Evolutionary conservation across 2,329 filamentous ascomycete species (phyloP).

Genomic region (Ophiostoma himal-ulmi): DNA sequence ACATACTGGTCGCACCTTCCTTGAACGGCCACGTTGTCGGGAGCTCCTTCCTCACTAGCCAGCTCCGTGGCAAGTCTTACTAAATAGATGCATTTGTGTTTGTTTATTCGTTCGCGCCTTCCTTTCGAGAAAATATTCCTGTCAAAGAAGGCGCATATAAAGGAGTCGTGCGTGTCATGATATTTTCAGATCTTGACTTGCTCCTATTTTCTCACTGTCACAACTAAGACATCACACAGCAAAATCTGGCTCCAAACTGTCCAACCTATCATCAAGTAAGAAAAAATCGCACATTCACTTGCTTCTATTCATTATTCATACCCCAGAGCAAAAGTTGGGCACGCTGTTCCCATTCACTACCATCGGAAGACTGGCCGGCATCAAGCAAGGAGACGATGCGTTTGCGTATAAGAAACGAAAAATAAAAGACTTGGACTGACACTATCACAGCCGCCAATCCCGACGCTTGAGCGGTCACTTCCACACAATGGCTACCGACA

Average conservation of each 20-base stretch:
- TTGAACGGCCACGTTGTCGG: background rate
- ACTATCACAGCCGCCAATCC: background rate
- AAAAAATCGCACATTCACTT: background rate
- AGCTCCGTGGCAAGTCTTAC: background rate
- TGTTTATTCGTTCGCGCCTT: background rate
- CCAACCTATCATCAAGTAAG: conserved; percentile 5
- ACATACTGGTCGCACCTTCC: background rate
- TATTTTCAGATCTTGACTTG: background rate
- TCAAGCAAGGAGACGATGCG: background rate
- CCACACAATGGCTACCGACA: conserved; percentile 3
- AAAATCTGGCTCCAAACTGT: background rate
- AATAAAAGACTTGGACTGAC: background rate
- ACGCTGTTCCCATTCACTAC: background rate
- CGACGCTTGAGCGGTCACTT: background rate
- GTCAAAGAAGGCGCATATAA: background rate
- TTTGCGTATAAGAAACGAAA: background rate
- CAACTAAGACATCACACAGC: background rate
- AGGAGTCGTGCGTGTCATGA: background rate
- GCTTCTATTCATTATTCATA: background rate
- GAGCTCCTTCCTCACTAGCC: background rate
- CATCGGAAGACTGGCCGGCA: background rate
- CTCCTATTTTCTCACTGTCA: background rate
- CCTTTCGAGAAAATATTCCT: background rate
- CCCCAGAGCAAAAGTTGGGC: background rate
- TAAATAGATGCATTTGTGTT: background rate